These are phyloP conservation scores for Camelina neglecta DNA, from an alignment of 345 rosid species.

Conservation along the genomic window DNA sequence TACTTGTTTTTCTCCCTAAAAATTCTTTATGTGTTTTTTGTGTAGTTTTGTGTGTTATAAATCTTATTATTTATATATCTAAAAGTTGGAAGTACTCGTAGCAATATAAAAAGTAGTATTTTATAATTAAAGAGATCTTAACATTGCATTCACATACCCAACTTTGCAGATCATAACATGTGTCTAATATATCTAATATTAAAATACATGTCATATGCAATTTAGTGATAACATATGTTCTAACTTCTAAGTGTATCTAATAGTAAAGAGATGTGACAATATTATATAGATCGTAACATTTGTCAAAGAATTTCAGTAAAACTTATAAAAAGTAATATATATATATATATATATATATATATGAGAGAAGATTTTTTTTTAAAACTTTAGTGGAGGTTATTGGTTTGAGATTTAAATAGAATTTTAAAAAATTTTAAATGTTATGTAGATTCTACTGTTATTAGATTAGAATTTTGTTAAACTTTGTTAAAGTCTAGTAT, in stretches of 20 bases:
- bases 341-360: background rate
- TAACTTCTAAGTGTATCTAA: background rate
- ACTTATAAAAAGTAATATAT: conserved; percentile 46
- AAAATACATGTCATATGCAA: background rate
- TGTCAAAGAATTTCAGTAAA: background rate
- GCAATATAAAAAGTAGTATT: background rate
- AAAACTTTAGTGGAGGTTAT: no score
- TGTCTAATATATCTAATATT: background rate
- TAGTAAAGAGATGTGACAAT: background rate
- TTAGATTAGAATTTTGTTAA: no score
- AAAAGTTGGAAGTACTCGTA: background rate
- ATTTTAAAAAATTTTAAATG: no score
- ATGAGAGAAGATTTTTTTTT: no score
- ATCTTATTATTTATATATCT: background rate
- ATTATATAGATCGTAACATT: background rate
- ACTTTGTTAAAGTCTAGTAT: no score
- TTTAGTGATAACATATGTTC: background rate
- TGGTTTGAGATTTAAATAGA: no score
- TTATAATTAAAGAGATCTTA: background rate
- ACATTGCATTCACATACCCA: background rate
- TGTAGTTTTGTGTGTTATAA: background rate
- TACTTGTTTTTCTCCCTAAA: background rate
- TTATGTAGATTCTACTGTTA: no score
- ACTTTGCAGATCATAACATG: background rate
- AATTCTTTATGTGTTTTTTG: background rate